Evolutionary conservation across 345 rosid genomes (phyloP).

Genomic region (Clausena lansium): DNA sequence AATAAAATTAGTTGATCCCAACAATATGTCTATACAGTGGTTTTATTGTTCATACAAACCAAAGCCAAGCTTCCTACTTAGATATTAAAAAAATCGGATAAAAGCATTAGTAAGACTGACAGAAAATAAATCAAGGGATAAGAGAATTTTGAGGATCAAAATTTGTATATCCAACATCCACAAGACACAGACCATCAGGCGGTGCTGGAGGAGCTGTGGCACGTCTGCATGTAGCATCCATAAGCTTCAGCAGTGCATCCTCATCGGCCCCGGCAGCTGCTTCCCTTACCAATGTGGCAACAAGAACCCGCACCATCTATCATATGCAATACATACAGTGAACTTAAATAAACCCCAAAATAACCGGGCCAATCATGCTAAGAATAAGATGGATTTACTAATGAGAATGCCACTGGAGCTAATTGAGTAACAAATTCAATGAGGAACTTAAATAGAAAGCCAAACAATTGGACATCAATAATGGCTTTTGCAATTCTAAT

Average conservation of each 20-base stretch:
- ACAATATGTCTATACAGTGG: no score
- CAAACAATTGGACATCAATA: not conserved
- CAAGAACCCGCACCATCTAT: constrained; percentile 93
- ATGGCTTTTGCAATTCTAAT: not conserved
- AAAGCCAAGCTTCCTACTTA: no score
- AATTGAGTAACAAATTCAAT: not conserved
- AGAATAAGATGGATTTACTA: not conserved
- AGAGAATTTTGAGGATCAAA: constrained; percentile 57
- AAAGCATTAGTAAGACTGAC: not conserved
- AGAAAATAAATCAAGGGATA: constrained; percentile 33
- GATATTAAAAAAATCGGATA: not conserved
- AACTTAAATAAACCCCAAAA: not conserved
- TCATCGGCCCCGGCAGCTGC: constrained; percentile 89
- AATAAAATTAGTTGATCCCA: no score
- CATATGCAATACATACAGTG: constrained; percentile 1
- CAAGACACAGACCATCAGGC: constrained; percentile 80
- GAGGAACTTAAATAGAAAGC: not conserved
- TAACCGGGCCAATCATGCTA: not conserved
- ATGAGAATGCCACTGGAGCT: not conserved
- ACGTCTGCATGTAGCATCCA: constrained; percentile 83
- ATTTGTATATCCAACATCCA: constrained; percentile 76
- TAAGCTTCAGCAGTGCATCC: constrained; percentile 63
- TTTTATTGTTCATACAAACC: no score
- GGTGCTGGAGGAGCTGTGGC: constrained; percentile 98
- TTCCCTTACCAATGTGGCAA: constrained; percentile 85